phyloP scores from a whole-genome alignment of 2,329 filamentous ascomycete species.

The Blastomyces parvus region DNA sequence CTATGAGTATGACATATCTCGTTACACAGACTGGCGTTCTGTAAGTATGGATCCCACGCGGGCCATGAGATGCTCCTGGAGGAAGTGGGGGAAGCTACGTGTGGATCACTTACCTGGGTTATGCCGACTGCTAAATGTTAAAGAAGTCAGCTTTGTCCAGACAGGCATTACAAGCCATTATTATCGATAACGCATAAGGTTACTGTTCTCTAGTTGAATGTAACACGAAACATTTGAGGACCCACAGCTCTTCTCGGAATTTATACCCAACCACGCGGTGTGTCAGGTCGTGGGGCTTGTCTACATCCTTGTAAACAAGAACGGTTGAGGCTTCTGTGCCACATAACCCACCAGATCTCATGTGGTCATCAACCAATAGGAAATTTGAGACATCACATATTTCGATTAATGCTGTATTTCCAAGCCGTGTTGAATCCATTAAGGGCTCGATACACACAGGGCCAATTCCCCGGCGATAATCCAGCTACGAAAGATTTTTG shows the following conservation, averaged over 20 bases:
- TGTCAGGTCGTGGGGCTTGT: not conserved
- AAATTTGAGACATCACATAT: not conserved
- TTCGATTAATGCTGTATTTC: not conserved
- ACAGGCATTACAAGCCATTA: not conserved
- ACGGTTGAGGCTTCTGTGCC: not conserved
- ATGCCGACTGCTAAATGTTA: not conserved
- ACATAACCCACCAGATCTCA: not conserved
- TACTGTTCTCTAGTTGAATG: not conserved
- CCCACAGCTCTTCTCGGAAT: conserved; percentile 5
- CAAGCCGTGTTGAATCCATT: not conserved
- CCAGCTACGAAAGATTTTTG: not conserved
- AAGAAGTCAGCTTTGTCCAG: not conserved
- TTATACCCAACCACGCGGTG: conserved; percentile 2
- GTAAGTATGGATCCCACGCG: not conserved
- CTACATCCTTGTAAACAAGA: not conserved
- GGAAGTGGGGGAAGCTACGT: not conserved
- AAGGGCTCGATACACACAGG: not conserved
- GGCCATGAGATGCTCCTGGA: not conserved
- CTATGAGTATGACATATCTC: not conserved
- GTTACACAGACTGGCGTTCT: not conserved
- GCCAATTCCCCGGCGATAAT: not conserved
- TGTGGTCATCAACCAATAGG: not conserved
- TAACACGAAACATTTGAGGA: not conserved
- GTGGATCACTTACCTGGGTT: not conserved
- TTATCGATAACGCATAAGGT: conserved; percentile 1